phyloP scores from a whole-genome alignment of 306 rosid genomes.

The Begonia masoniana region DNA sequence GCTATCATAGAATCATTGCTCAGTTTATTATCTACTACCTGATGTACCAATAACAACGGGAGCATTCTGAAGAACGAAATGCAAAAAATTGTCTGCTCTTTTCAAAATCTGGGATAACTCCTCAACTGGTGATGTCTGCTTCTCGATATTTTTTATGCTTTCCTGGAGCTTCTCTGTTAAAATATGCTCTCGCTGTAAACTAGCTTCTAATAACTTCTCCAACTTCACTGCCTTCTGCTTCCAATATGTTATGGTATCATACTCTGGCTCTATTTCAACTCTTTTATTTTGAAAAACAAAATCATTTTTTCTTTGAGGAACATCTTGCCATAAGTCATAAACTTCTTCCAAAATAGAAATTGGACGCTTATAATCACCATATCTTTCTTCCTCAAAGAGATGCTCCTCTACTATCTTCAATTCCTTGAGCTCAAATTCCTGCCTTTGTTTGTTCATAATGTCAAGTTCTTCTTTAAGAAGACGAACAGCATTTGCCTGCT shows the following conservation, averaged over 20 bases:
- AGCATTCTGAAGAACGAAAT: slow-evolving; percentile 95
- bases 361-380: slow-evolving; percentile 67
- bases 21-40: slow-evolving; percentile 29
- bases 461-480: slow-evolving; percentile 82
- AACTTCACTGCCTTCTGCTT: slow-evolving; percentile 53
- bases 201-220: slow-evolving; percentile 63
- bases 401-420: slow-evolving; percentile 75
- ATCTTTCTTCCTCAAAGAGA: slow-evolving; percentile 54
- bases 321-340: slow-evolving; percentile 74
- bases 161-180: slow-evolving; percentile 61
- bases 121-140: slow-evolving; percentile 79
- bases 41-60: slow-evolving; percentile 98
- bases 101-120: slow-evolving; percentile 76
- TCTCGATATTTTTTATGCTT: slow-evolving; percentile 52
- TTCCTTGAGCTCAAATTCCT: slow-evolving; percentile 77
- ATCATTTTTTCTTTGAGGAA: slow-evolving; percentile 40
- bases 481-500: slow-evolving; percentile 80
- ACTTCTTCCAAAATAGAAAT: slow-evolving; percentile 77
- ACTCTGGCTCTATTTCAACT: slow-evolving; percentile 68
- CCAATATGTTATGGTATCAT: slow-evolving; percentile 69
- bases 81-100: slow-evolving; percentile 81
- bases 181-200: slow-evolving; percentile 55
- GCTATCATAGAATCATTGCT: neutral
- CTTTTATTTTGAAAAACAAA: slow-evolving; percentile 55
- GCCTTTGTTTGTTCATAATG: slow-evolving; percentile 58